Evolutionary conservation across 768 basidiomycete species (phyloP).

Genomic region (Rhodotorula diobovata): DNA sequence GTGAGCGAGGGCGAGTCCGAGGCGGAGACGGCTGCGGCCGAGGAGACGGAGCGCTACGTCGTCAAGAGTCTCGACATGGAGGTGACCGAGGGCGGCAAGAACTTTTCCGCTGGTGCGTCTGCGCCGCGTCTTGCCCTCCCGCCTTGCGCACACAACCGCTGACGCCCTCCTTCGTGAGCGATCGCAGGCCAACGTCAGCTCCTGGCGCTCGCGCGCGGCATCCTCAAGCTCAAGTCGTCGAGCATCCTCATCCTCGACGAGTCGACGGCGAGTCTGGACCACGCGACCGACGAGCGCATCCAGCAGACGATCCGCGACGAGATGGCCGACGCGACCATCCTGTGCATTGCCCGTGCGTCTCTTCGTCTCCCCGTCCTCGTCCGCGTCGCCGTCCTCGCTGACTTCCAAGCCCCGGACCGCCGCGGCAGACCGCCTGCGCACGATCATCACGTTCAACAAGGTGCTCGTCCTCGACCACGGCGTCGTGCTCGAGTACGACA

Average conservation of each 20-base stretch:
- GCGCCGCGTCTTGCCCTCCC: not conserved
- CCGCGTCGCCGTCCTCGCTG: not conserved
- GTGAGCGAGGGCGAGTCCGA: constrained; percentile 6
- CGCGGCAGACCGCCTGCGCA: constrained; percentile 35
- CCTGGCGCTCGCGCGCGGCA: constrained; percentile 43
- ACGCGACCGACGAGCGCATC: constrained; percentile 51
- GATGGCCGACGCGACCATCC: constrained; percentile 64
- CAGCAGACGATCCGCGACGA: constrained; percentile 70
- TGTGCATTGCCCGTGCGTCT: constrained; percentile 78
- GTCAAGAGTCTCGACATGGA: constrained; percentile 38
- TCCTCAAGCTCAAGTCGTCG: constrained; percentile 41
- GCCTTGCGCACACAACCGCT: rapidly evolving
- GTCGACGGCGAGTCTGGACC: constrained; percentile 43
- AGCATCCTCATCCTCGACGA: constrained; percentile 44
- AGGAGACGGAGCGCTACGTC: constrained; percentile 22
- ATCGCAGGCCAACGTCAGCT: constrained; percentile 42
- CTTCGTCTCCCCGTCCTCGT: not conserved
- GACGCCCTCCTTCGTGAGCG: not conserved
- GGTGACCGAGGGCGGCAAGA: constrained; percentile 42
- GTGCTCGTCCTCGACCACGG: constrained; percentile 58
- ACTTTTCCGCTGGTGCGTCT: constrained; percentile 41
- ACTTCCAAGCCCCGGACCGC: not conserved
- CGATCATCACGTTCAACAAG: constrained; percentile 50
- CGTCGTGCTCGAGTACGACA: constrained; percentile 68
- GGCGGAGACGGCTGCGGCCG: constrained; percentile 16